phyloP scores from a whole-genome alignment of 192 early-diverging fungal species.

The Gigaspora rosea region DNA sequence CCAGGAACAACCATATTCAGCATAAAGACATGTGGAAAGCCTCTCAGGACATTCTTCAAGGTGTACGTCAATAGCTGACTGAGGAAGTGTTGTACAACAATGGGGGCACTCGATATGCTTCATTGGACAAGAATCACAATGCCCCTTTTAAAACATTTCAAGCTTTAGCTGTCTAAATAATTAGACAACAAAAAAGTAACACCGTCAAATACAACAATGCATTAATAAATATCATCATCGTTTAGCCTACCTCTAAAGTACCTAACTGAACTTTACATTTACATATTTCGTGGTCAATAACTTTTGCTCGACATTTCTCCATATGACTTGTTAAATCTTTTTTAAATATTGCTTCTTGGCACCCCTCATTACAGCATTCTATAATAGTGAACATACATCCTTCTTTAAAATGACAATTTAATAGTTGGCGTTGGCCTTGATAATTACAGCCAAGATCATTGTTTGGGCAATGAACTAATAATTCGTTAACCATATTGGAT shows the following conservation, averaged over 20 bases:
- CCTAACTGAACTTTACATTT: slow-evolving; percentile 49
- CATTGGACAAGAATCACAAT: slow-evolving; percentile 56
- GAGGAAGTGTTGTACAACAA: slow-evolving; percentile 47
- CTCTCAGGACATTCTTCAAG: slow-evolving; percentile 47
- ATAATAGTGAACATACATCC: slow-evolving; percentile 57
- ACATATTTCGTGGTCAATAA: slow-evolving; percentile 58
- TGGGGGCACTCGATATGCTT: slow-evolving; percentile 57
- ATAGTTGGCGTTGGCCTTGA: slow-evolving; percentile 58
- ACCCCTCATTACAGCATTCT: slow-evolving; percentile 57
- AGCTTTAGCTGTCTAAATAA: neutral
- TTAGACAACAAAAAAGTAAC: neutral
- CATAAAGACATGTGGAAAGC: slow-evolving; percentile 43
- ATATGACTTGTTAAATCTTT: slow-evolving; percentile 58
- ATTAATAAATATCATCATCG: neutral
- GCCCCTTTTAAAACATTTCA: slow-evolving; percentile 42
- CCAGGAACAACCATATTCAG: slow-evolving; percentile 65
- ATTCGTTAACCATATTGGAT: slow-evolving; percentile 67
- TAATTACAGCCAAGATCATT: slow-evolving; percentile 54
- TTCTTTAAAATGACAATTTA: slow-evolving; percentile 53
- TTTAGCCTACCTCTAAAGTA: slow-evolving; percentile 53
- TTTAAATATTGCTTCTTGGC: slow-evolving; percentile 53
- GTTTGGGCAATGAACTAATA: slow-evolving; percentile 59
- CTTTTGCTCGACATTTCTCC: slow-evolving; percentile 56
- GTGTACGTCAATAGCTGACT: slow-evolving; percentile 47
- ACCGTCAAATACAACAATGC: neutral